Conservation (phyloP, 495 filamentous ascomycete species). For the Talaromyces thailandensis region DNA sequence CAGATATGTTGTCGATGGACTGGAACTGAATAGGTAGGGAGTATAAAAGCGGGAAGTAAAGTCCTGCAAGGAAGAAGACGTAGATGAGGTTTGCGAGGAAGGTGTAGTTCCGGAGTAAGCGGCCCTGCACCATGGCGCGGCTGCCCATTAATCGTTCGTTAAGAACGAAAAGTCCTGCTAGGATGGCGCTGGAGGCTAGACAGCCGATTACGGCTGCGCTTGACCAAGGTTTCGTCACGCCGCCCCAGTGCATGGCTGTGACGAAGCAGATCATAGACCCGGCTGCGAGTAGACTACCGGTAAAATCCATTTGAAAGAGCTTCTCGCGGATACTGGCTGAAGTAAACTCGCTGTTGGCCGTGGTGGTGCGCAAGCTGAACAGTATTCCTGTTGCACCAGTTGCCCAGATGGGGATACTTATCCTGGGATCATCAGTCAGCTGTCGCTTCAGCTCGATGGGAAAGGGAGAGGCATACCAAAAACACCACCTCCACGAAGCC, state of each 20-base stretch:
- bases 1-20: constrained; percentile 44
- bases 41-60: constrained; percentile 45
- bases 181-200: constrained; percentile 24
- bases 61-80: constrained; percentile 42
- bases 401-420: constrained; percentile 53
- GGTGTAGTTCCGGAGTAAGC: constrained; percentile 32
- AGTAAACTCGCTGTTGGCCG: neutral
- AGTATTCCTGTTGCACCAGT: constrained; percentile 27
- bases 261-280: constrained; percentile 28
- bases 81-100: constrained; percentile 42
- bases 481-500: constrained; percentile 38
- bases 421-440: constrained; percentile 3
- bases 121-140: constrained; percentile 21
- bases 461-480: constrained; percentile 17
- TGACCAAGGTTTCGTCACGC: constrained; percentile 26
- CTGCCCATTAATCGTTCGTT: constrained; percentile 17
- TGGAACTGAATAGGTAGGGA: constrained; percentile 39
- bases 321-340: constrained; percentile 9
- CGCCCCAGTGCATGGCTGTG: constrained; percentile 36
- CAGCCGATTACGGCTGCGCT: constrained; percentile 22
- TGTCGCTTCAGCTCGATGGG: too few relatives aligned
- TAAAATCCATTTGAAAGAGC: constrained; percentile 23
- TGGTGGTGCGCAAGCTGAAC: neutral
- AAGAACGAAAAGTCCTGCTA: constrained; percentile 12
- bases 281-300: constrained; percentile 23